phyloP scores from a whole-genome alignment of 169 alveolate genomes.

The Toxoplasma gondii region DNA sequence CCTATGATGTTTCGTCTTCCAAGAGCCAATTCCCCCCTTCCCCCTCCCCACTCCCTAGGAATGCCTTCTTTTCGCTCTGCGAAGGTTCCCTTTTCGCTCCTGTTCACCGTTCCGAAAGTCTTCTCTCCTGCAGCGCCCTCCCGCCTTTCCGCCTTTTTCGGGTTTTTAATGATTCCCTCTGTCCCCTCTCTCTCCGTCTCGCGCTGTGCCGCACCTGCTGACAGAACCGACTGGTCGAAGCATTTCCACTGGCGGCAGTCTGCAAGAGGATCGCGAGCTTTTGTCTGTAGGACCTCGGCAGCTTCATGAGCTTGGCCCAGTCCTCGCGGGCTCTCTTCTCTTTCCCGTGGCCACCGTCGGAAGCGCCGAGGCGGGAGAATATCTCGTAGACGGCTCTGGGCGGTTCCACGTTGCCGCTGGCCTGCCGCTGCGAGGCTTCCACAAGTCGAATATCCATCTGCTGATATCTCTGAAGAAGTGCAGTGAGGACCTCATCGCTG shows the following conservation, averaged over 20 bases:
- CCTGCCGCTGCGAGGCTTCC: slow-evolving; percentile 31
- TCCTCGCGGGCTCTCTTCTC: slow-evolving; percentile 4
- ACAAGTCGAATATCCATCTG: not conserved
- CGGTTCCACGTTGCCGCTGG: not conserved
- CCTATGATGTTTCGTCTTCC: no score
- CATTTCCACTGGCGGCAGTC: not conserved
- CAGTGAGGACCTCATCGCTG: not conserved
- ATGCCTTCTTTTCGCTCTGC: no score
- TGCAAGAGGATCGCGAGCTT: slow-evolving; percentile 8
- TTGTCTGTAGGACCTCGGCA: slow-evolving; percentile 34
- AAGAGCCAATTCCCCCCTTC: no score
- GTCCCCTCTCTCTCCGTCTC: not conserved
- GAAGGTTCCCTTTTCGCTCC: no score
- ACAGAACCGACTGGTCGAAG: not conserved
- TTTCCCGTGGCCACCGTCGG: not conserved
- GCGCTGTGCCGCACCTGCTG: not conserved
- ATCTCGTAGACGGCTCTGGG: not conserved
- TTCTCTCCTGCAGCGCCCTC: no score
- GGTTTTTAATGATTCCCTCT: no score
- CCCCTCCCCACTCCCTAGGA: no score
- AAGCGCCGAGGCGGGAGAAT: not conserved
- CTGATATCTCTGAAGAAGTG: not conserved
- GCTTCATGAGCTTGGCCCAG: slow-evolving; percentile 19
- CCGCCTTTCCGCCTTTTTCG: no score
- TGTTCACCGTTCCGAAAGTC: no score